Percentiles rank a stretch among this genome's conserved stretches.
Evolutionary conservation across 1,139 yeast genomes (phyloP).

Genomic region (Nematodospora anomalae): DNA sequence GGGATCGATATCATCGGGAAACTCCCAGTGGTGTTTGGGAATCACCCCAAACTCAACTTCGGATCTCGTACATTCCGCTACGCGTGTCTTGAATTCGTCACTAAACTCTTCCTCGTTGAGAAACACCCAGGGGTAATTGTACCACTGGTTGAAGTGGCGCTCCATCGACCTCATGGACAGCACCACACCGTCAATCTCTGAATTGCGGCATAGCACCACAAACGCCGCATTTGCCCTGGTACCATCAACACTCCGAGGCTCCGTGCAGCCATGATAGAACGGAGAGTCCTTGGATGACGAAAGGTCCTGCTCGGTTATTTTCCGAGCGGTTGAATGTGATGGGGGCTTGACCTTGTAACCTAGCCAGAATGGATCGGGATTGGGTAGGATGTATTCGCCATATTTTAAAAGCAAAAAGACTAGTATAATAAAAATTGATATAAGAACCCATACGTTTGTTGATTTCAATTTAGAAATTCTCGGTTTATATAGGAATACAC

Average conservation of each 20-base stretch:
- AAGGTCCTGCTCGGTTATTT: slow-evolving; percentile 25
- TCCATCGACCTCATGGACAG: slow-evolving; percentile 72
- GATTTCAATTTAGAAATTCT: too few species aligned
- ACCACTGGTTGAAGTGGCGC: slow-evolving; percentile 88
- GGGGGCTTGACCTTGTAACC: slow-evolving; percentile 4
- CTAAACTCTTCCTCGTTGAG: slow-evolving; percentile 75
- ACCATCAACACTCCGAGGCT: slow-evolving; percentile 26
- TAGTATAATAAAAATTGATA: too few species aligned
- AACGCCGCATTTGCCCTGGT: slow-evolving; percentile 72
- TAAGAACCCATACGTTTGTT: too few species aligned
- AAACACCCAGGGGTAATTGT: slow-evolving; percentile 84
- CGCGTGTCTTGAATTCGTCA: slow-evolving; percentile 56
- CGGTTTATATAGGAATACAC: too few species aligned
- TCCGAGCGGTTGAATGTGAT: neutral
- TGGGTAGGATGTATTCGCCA: slow-evolving; percentile 3
- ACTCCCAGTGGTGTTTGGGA: slow-evolving; percentile 67
- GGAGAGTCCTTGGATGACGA: slow-evolving; percentile 38
- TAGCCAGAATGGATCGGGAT: slow-evolving; percentile 13
- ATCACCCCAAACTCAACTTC: slow-evolving; percentile 70
- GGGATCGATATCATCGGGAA: slow-evolving; percentile 29
- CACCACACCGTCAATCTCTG: slow-evolving; percentile 68
- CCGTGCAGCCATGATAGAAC: slow-evolving; percentile 55
- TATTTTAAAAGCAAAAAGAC: too few species aligned
- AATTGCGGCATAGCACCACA: slow-evolving; percentile 78
- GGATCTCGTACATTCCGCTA: slow-evolving; percentile 52